Percentiles rank a stretch among this genome's conserved stretches.
Evolutionary conservation across 768 basidiomycete genomes (phyloP).

Genomic region (Kwoniella pini): DNA sequence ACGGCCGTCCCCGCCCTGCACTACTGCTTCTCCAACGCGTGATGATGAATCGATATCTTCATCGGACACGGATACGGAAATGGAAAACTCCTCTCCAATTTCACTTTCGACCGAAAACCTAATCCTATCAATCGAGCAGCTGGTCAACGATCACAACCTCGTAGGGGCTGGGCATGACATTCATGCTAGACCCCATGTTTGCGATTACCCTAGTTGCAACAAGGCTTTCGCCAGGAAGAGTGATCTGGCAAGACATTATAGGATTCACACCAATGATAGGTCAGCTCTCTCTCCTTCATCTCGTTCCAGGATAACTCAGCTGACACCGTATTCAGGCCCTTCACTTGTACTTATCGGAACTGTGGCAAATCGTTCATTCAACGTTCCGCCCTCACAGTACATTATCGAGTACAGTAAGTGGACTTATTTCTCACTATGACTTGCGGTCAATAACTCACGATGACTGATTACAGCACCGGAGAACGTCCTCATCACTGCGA

Average conservation of each 20-base stretch:
- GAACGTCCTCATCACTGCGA: slow-evolving; percentile 55
- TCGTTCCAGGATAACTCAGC: background rate
- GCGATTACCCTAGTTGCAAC: slow-evolving; percentile 41
- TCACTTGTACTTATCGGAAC: slow-evolving; percentile 30
- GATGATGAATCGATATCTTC: background rate
- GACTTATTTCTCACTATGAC: no score
- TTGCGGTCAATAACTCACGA: no score
- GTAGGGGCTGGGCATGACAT: slow-evolving; percentile 39
- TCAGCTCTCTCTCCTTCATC: slow-evolving; percentile 31
- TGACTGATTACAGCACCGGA: slow-evolving; percentile 48
- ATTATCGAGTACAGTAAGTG: slow-evolving; percentile 53
- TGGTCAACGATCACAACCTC: slow-evolving; percentile 43
- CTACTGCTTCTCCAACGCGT: background rate
- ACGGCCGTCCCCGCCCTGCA: background rate
- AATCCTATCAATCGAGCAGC: slow-evolving; percentile 25
- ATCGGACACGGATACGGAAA: no score
- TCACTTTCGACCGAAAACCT: background rate
- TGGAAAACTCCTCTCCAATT: no score
- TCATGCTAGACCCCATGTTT: slow-evolving; percentile 42
- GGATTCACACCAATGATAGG: slow-evolving; percentile 58
- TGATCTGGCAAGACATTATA: slow-evolving; percentile 55
- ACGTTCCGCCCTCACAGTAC: slow-evolving; percentile 53
- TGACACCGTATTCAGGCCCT: slow-evolving; percentile 39
- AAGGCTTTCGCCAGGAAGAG: slow-evolving; percentile 56
- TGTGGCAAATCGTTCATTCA: slow-evolving; percentile 52